These are phyloP conservation scores for Phyllosticta citrichinensis DNA, from an alignment of 2,329 filamentous ascomycete species.

Conservation along the genomic window DNA sequence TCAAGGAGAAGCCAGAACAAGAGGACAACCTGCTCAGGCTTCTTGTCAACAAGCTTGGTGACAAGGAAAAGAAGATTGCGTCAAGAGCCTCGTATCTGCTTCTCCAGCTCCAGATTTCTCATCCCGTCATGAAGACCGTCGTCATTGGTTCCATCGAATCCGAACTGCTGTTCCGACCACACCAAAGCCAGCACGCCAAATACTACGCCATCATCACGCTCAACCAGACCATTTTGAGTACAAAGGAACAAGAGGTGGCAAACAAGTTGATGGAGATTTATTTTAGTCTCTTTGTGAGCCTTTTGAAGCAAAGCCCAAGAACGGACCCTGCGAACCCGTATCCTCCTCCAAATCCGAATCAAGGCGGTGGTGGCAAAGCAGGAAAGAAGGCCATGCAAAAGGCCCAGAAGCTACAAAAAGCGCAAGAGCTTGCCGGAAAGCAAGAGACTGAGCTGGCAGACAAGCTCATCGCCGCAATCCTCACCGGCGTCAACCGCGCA, in stretches of 20 bases:
- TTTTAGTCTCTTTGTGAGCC: constrained; percentile 74
- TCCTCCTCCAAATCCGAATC: constrained; percentile 34
- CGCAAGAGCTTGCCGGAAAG: constrained; percentile 32
- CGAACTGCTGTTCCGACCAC: constrained; percentile 76
- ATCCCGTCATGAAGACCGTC: constrained; percentile 87
- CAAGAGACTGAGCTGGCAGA: constrained; percentile 62
- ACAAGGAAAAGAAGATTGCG: constrained; percentile 89
- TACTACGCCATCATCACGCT: constrained; percentile 96
- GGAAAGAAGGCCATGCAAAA: constrained; percentile 44
- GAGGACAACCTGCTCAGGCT: constrained; percentile 87
- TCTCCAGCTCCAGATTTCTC: constrained; percentile 78
- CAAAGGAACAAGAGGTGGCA: constrained; percentile 70
- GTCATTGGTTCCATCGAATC: constrained; percentile 78
- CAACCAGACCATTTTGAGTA: constrained; percentile 89
- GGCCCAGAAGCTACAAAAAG: constrained; percentile 32
- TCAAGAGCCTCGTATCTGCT: constrained; percentile 88
- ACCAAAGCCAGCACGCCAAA: constrained; percentile 77
- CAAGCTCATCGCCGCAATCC: constrained; percentile 81
- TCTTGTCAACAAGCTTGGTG: constrained; percentile 92
- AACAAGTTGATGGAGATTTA: constrained; percentile 80
- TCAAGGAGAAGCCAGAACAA: constrained; percentile 95
- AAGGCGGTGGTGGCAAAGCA: constrained; percentile 45
- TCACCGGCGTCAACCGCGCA: constrained; percentile 91
- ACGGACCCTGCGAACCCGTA: constrained; percentile 28
- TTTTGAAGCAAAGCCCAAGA: constrained; percentile 56